Base-by-base conservation (phyloP, 1,284 basidiomycete genomes). In the Ustilago bromivora region DNA sequence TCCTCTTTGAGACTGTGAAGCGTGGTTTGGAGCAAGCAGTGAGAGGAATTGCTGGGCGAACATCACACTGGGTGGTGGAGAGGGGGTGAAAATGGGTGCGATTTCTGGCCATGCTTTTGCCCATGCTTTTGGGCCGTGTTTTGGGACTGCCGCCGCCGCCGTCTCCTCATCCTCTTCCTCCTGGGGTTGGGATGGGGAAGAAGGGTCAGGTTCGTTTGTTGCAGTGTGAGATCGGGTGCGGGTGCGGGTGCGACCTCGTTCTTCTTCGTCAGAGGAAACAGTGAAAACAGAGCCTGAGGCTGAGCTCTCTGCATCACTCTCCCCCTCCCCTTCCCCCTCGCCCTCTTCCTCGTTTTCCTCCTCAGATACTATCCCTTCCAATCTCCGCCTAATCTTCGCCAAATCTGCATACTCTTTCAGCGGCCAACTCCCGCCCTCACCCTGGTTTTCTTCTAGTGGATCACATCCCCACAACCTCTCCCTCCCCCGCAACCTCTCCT, bases 91-190 rank as follows among this genome's bases (percentile, higher is more conserved):
- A 34, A 59, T 55, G 1, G 19, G 8, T 0, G 54, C 32, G 12
- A 76, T 56, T 47, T 53, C 28, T 28, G 65, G 36, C 74, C 74
- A 76, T 3, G 51, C 32, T 15, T 17, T 9, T 4, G 55, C 12
- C 74, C 74, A 76, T 10, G 64, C 61, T 40, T 53, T 35, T 0
- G 58, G 61, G 3, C 66, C 72, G 43, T 49, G 63, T 12, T 40
- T 52, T 4, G 61, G 47, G 0, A 17, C n/a, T n/a, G 19, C 15
- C 3, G 19, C 35, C 34, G 31, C 57, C 28, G 47, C 41, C 2
- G 31, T 41, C 11, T 47, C 38, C n/a, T 53, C 32, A 19, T 19
- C 17, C 43, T 41, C 28, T 19, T 51, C 47, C 17, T n/a, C 28
- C 43, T 47, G 41, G 23, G 19, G 38, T 46, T 5, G 43, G 10